Evolutionary conservation across 495 filamentous ascomycete genomes (phyloP).

Genomic region (Penicillium mononematosum): DNA sequence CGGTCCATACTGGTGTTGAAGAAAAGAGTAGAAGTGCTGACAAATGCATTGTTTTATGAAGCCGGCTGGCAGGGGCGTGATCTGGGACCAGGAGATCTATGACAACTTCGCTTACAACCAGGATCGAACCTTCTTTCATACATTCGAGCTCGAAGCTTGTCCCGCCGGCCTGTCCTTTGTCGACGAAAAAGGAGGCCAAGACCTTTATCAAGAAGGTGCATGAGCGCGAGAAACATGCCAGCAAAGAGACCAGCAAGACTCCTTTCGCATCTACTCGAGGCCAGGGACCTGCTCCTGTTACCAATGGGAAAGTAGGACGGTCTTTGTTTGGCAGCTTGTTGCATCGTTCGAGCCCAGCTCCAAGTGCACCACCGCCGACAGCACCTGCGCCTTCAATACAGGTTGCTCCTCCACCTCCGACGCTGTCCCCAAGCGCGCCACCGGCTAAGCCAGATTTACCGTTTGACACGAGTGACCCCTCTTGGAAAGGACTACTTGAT

Average conservation of each 20-base stretch:
- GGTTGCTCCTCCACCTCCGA: constrained; percentile 44
- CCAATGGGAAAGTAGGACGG: constrained; percentile 51
- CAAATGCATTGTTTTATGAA: constrained; percentile 31
- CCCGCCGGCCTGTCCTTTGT: constrained; percentile 86
- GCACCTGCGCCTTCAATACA: constrained; percentile 52
- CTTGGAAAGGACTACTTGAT: constrained; percentile 78
- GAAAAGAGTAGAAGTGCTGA: constrained; percentile 19
- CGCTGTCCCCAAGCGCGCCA: constrained; percentile 29
- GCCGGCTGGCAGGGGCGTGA: constrained; percentile 80
- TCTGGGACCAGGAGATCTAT: constrained; percentile 98
- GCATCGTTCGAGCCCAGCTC: constrained; percentile 64
- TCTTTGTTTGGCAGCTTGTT: constrained; percentile 68
- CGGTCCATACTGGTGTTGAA: constrained; percentile 18
- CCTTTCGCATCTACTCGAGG: constrained; percentile 66
- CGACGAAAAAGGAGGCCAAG: constrained; percentile 93
- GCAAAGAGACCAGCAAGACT: constrained; percentile 75
- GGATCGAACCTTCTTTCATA: constrained; percentile 95
- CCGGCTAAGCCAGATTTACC: constrained; percentile 53
- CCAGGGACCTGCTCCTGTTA: constrained; percentile 44
- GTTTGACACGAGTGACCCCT: constrained; percentile 79
- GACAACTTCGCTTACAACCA: constrained; percentile 93
- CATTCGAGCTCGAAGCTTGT: constrained; percentile 91
- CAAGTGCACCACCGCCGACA: constrained; percentile 42
- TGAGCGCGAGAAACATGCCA: constrained; percentile 88
- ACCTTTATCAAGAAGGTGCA: constrained; percentile 93